These are phyloP conservation scores for Quercus mongolica DNA, from an alignment of 306 rosid genomes.

Conservation along the genomic window DNA sequence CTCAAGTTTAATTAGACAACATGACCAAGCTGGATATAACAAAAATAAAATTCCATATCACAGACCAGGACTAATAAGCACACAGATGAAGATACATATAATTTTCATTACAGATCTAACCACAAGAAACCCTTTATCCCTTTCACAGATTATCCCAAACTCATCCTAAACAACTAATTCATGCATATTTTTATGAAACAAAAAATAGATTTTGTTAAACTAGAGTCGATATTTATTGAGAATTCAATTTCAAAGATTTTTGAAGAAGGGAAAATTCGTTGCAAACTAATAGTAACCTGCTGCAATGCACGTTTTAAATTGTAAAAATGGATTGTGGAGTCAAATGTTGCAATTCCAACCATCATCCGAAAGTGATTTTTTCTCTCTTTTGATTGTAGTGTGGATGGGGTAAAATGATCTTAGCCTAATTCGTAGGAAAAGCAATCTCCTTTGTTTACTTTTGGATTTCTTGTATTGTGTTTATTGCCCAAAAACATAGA, in stretches of 20 bases:
- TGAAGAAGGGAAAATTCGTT: background rate
- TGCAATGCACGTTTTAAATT: slow-evolving; percentile 89
- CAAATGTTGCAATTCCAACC: slow-evolving; percentile 94
- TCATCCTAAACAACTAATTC: background rate
- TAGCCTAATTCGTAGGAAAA: too few species aligned
- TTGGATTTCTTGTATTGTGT: too few species aligned
- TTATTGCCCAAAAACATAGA: too few species aligned
- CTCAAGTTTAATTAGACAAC: background rate
- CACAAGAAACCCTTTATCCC: background rate
- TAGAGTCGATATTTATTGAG: background rate
- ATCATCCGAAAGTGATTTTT: slow-evolving; percentile 33
- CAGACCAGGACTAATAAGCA: background rate
- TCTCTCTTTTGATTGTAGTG: too few species aligned
- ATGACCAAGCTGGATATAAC: background rate
- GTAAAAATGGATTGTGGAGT: slow-evolving; percentile 91
- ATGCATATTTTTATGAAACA: background rate
- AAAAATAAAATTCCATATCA: background rate
- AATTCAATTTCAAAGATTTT: background rate
- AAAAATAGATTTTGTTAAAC: background rate
- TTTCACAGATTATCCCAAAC: background rate
- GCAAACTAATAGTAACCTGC: slow-evolving; percentile 53
- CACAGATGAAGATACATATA: background rate
- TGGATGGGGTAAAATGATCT: too few species aligned
- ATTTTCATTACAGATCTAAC: background rate
- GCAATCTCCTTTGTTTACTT: too few species aligned